Evolutionary conservation across 768 basidiomycete genomes (phyloP).

Genomic region (Pleurotus ostreatus): DNA sequence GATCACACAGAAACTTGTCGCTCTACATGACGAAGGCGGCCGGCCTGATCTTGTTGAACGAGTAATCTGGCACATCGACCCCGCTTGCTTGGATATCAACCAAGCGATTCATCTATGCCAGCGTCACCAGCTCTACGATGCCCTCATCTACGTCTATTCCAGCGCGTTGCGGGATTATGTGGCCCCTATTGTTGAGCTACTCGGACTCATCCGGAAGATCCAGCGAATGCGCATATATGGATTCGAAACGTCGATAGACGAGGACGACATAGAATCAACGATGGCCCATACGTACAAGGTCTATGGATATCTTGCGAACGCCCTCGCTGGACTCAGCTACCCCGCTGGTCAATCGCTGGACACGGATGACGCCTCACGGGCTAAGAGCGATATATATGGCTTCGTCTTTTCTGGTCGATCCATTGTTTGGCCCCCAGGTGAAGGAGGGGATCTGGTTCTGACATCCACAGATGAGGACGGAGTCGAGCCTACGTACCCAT

Average conservation of each 20-base stretch:
- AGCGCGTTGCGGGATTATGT: conserved; percentile 85
- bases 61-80: conserved; percentile 95
- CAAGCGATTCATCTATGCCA: conserved; percentile 89
- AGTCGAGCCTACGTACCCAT: conserved; percentile 84
- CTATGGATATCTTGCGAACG: conserved; percentile 80
- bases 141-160: conserved; percentile 91
- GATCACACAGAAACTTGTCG: conserved; percentile 81
- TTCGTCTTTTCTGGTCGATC: conserved; percentile 87
- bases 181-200: conserved; percentile 81
- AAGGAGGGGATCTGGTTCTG: conserved; percentile 68
- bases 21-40: conserved; percentile 66
- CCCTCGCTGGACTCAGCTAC: conserved; percentile 80
- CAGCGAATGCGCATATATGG: conserved; percentile 46
- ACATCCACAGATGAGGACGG: conserved; percentile 74
- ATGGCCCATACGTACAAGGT: conserved; percentile 86
- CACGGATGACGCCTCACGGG: conserved; percentile 58
- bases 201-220: conserved; percentile 71
- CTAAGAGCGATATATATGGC: conserved; percentile 70
- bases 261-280: conserved; percentile 44
- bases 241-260: conserved; percentile 25
- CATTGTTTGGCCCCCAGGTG: conserved; percentile 69
- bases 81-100: conserved; percentile 86
- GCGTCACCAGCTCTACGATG: conserved; percentile 81
- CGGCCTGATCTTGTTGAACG: conserved; percentile 78
- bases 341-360: conserved; percentile 77